phyloP scores from a whole-genome alignment of 345 rosid genomes.

The Salix dunnii region DNA sequence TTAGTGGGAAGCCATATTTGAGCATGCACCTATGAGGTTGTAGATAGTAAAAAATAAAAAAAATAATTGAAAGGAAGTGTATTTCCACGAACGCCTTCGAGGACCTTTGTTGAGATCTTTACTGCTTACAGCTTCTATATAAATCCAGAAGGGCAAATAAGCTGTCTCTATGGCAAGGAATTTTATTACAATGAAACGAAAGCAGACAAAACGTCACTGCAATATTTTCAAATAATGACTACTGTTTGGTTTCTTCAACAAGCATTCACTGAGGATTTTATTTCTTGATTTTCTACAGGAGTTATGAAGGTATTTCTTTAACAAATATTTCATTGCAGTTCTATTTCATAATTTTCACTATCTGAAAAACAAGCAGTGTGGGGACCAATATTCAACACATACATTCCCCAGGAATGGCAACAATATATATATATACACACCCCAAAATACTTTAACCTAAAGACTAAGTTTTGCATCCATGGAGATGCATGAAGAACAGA shows the following conservation, averaged over 20 bases:
- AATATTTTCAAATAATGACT: not conserved
- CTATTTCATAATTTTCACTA: not conserved
- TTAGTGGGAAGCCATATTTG: too few relatives aligned
- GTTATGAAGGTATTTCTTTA: not conserved
- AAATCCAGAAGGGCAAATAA: too few relatives aligned
- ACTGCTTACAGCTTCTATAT: not conserved
- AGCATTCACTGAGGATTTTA: not conserved
- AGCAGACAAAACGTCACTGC: not conserved
- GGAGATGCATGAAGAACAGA: slow-evolving; percentile 3
- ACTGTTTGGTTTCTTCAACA: not conserved
- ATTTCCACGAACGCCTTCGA: too few relatives aligned
- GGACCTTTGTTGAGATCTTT: not conserved
- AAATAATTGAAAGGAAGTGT: too few relatives aligned
- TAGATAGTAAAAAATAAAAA: too few relatives aligned
- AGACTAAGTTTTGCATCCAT: not conserved
- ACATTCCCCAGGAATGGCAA: slow-evolving; percentile 1
- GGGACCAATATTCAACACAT: not conserved
- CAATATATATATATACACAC: not conserved
- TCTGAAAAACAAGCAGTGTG: not conserved
- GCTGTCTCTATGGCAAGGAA: not conserved
- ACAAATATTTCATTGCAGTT: not conserved
- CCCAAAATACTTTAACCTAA: not conserved
- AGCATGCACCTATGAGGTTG: too few relatives aligned
- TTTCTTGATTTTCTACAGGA: not conserved
- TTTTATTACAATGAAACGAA: too few relatives aligned